Evolutionary conservation across 441 rosid genomes (phyloP).

Genomic region (Macaranga tanarius): DNA sequence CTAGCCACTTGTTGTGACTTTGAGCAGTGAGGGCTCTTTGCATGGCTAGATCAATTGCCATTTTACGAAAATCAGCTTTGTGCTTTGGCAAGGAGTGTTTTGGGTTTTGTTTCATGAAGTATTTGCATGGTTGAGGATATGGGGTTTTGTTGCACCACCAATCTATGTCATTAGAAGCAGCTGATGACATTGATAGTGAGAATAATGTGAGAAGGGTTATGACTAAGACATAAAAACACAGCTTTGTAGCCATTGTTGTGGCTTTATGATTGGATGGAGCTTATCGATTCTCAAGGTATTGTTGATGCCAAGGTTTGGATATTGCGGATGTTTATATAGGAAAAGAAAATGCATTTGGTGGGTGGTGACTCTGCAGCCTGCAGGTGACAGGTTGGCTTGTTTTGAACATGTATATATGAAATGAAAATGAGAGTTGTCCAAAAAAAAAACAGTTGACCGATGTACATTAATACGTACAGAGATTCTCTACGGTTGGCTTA

Average conservation of each 20-base stretch:
- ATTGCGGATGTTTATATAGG: slow-evolving; percentile 18
- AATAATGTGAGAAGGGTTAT: slow-evolving; percentile 19
- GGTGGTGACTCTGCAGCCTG: not conserved
- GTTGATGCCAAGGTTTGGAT: not conserved
- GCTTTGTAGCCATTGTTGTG: slow-evolving; percentile 26
- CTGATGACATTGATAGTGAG: slow-evolving; percentile 14
- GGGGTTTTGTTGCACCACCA: slow-evolving; percentile 54
- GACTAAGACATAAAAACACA: slow-evolving; percentile 12
- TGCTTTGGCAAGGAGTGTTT: slow-evolving; percentile 20
- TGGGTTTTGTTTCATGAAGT: slow-evolving; percentile 32
- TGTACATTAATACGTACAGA: not conserved
- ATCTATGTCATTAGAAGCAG: slow-evolving; percentile 23
- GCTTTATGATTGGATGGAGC: not conserved
- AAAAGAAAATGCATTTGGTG: not conserved
- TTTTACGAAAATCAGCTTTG: slow-evolving; percentile 36
- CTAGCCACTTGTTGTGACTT: slow-evolving; percentile 40
- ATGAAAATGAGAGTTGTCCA: not conserved
- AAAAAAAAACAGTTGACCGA: not conserved
- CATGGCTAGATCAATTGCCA: slow-evolving; percentile 40
- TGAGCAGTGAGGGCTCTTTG: slow-evolving; percentile 46
- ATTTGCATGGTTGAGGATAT: slow-evolving; percentile 48
- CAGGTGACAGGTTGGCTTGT: slow-evolving; percentile 18
- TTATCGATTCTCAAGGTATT: not conserved
- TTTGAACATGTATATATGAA: slow-evolving; percentile 4
- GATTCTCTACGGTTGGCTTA: not conserved